Evolutionary conservation across 202 grass and related monocot genomes (phyloP).

Genomic region (Miscanthus sacchariflorus): DNA sequence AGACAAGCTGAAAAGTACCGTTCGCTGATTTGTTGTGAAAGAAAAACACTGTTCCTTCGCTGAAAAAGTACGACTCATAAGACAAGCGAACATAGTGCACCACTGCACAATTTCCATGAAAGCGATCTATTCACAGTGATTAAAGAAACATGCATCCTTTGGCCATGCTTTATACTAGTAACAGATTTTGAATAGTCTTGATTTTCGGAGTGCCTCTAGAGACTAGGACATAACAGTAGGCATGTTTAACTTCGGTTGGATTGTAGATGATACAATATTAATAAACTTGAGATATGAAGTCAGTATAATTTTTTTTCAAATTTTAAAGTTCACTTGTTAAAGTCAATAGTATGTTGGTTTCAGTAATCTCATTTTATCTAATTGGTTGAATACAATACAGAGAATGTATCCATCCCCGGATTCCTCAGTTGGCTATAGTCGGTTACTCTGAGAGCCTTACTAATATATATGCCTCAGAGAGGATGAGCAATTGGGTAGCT

Average conservation of each 20-base stretch:
- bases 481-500: conserved; percentile 72
- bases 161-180: not conserved
- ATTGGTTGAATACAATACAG: conserved; percentile 44
- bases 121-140: not conserved
- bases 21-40: no score
- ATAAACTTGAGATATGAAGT: conserved; percentile 14
- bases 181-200: not conserved
- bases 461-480: conserved; percentile 72
- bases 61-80: no score
- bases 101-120: not conserved
- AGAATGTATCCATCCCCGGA: conserved; percentile 87
- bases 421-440: conserved; percentile 79
- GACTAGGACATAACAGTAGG: not conserved
- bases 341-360: not conserved
- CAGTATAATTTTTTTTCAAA: not conserved
- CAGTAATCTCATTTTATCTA: conserved; percentile 37
- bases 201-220: not conserved
- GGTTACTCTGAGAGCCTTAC: conserved; percentile 83
- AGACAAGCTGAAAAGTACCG: no score
- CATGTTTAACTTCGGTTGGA: no score
- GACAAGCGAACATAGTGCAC: not conserved
- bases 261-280: not conserved
- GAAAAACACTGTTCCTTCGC: no score
- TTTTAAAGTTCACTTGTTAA: conserved; percentile 17
- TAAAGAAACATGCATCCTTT: not conserved